Percentiles rank a stretch among this genome's conserved stretches.
These are phyloP conservation scores for Osmozyma mogii DNA, from an alignment of 805 yeast species.

Conservation along the genomic window DNA sequence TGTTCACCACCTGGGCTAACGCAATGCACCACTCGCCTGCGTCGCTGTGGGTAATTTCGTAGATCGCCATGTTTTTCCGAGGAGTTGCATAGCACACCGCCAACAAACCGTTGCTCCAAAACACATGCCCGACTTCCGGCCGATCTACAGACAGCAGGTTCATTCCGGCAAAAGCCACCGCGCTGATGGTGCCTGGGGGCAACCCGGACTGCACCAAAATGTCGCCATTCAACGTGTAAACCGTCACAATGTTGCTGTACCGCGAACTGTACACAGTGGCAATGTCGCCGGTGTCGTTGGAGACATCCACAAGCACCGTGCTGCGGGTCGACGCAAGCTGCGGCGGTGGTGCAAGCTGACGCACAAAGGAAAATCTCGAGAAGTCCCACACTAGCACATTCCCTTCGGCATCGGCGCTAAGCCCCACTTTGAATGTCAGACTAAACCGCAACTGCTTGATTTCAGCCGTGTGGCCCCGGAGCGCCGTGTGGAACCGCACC, in stretches of 20 bases:
- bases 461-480: slow-evolving; percentile 51
- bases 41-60: not conserved
- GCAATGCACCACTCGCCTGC: slow-evolving; percentile 2
- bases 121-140: slow-evolving; percentile 20
- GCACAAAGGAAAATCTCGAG: slow-evolving; percentile 41
- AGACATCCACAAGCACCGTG: slow-evolving; percentile 33
- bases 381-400: slow-evolving; percentile 58
- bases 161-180: slow-evolving; percentile 22
- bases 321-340: slow-evolving; percentile 12
- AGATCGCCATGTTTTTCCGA: slow-evolving; percentile 1
- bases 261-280: slow-evolving; percentile 24
- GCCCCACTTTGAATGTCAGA: slow-evolving; percentile 43
- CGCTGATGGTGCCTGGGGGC: slow-evolving; percentile 12
- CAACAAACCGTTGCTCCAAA: slow-evolving; percentile 31
- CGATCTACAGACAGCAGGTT: slow-evolving; percentile 21
- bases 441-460: slow-evolving; percentile 43
- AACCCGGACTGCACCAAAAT: slow-evolving; percentile 19
- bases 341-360: slow-evolving; percentile 25
- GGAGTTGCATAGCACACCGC: slow-evolving; percentile 3
- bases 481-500: slow-evolving; percentile 34
- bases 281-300: slow-evolving; percentile 49
- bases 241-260: slow-evolving; percentile 14
- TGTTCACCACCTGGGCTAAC: slow-evolving; percentile 7
- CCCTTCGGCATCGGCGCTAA: slow-evolving; percentile 52
- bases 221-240: slow-evolving; percentile 52